A percentile compares a stretch with the other conserved stretches of the same genome.
These are phyloP conservation scores for Colletotrichum trifolii DNA, from an alignment of 2,329 filamentous ascomycete genomes.

Conservation along the genomic window DNA sequence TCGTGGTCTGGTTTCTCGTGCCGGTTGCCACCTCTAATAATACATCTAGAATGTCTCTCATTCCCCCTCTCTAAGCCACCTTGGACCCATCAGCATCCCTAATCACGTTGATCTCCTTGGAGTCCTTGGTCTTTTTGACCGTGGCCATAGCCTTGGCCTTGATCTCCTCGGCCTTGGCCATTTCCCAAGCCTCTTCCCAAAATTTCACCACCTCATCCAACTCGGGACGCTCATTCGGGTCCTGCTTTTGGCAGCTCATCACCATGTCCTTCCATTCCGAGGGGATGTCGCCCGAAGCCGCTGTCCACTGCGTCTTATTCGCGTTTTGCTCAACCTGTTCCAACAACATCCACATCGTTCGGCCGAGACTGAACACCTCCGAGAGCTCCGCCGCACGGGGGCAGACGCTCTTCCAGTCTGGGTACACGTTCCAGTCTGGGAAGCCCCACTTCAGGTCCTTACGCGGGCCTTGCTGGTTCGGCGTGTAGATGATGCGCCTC, in stretches of 20 bases:
- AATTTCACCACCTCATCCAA: constrained; percentile 35
- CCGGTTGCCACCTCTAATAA: too few relatives aligned
- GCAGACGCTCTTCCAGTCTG: constrained; percentile 36
- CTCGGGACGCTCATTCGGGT: constrained; percentile 35
- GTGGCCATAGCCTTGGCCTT: too few relatives aligned
- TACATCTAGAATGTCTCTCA: too few relatives aligned
- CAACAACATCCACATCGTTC: constrained; percentile 39
- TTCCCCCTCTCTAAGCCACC: too few relatives aligned
- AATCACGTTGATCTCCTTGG: too few relatives aligned
- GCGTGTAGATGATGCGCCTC: constrained; percentile 34
- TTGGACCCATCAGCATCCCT: too few relatives aligned
- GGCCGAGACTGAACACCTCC: constrained; percentile 38
- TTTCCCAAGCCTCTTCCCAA: constrained; percentile 9
- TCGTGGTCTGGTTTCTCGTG: too few relatives aligned
- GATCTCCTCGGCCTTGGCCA: neutral
- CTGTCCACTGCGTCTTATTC: constrained; percentile 26
- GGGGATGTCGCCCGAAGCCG: constrained; percentile 30
- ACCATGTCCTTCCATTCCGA: constrained; percentile 29
- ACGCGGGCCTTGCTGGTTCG: constrained; percentile 29
- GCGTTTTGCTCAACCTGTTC: constrained; percentile 35
- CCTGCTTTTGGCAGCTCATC: constrained; percentile 23
- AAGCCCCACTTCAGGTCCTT: constrained; percentile 34
- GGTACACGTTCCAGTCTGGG: constrained; percentile 38
- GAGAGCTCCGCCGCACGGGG: constrained; percentile 38
- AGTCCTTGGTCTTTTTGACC: too few relatives aligned